These are phyloP conservation scores for Lactarius hengduanensis DNA, from an alignment of 768 basidiomycete genomes.

Conservation along the genomic window DNA sequence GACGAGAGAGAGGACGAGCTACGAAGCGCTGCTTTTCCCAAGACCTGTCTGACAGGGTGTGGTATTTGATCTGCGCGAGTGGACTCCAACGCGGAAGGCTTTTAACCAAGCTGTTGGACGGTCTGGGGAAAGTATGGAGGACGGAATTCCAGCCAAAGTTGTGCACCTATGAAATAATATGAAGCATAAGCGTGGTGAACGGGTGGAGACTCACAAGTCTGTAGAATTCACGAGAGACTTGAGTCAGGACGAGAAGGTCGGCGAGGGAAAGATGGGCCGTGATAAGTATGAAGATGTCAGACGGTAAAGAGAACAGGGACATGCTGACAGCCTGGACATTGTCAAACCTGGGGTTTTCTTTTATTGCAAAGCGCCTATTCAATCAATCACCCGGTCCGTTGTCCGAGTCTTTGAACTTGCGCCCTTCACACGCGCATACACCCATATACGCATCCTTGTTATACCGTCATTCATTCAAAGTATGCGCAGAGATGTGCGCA, in stretches of 20 bases:
- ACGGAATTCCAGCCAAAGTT: constrained; percentile 22
- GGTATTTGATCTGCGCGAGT: constrained; percentile 26
- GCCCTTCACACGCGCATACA: neutral
- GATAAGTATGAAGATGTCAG: constrained; percentile 26
- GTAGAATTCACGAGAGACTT: constrained; percentile 16
- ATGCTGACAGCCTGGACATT: neutral
- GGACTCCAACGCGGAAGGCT: constrained; percentile 25
- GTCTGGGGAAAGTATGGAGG: constrained; percentile 21
- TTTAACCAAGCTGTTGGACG: constrained; percentile 22
- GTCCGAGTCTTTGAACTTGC: neutral
- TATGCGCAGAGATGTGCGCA: constrained; percentile 92
- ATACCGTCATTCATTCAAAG: constrained; percentile 21
- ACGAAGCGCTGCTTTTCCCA: constrained; percentile 29
- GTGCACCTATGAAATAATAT: constrained; percentile 16
- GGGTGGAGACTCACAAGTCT: constrained; percentile 17
- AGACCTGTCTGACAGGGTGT: constrained; percentile 28
- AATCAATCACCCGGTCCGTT: neutral
- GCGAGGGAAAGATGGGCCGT: constrained; percentile 23
- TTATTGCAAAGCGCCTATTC: neutral
- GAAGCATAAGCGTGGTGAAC: neutral
- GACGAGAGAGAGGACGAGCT: constrained; percentile 29
- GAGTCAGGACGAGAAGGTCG: constrained; percentile 23
- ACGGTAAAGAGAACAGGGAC: constrained; percentile 21
- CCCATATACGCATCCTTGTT: neutral
- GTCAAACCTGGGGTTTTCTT: neutral